Percentiles rank a stretch among this genome's conserved stretches.
Conservation (phyloP, 768 basidiomycete genomes). For the Russula sp. region DNA sequence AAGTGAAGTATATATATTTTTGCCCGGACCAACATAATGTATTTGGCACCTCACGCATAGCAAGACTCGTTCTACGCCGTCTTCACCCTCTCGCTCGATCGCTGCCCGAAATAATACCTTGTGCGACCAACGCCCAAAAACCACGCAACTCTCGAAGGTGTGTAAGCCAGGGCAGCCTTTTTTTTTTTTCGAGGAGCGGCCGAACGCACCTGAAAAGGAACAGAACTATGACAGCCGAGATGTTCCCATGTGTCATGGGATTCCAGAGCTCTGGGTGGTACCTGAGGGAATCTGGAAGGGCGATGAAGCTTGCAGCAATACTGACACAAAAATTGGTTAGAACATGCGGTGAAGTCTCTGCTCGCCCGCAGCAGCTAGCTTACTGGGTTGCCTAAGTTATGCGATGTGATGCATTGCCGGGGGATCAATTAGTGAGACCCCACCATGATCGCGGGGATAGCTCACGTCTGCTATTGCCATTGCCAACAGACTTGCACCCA, state of each 20-base stretch:
- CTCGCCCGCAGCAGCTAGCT: neutral
- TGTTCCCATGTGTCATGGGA: slow-evolving; percentile 69
- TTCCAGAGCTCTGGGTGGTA: slow-evolving; percentile 56
- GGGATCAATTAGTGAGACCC: neutral
- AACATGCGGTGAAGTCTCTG: neutral
- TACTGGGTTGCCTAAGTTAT: slow-evolving; percentile 53
- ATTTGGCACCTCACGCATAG: neutral
- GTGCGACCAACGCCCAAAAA: slow-evolving; percentile 35
- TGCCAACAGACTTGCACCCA: slow-evolving; percentile 56
- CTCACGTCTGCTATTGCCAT: slow-evolving; percentile 69
- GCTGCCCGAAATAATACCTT: slow-evolving; percentile 31
- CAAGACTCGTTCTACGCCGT: neutral
- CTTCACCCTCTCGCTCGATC: slow-evolving; percentile 7
- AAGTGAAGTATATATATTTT: too few species aligned
- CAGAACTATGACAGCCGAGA: slow-evolving; percentile 54
- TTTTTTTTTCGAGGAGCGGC: neutral
- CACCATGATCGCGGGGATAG: slow-evolving; percentile 17
- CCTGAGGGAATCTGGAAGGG: slow-evolving; percentile 51
- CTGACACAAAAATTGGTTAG: slow-evolving; percentile 32
- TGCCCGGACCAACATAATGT: too few species aligned
- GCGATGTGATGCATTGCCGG: neutral
- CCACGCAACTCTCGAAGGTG: slow-evolving; percentile 33
- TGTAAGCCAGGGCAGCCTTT: neutral
- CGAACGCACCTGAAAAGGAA: slow-evolving; percentile 48
- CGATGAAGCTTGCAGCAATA: slow-evolving; percentile 49